These are phyloP conservation scores for Ceratocystis lukuohia DNA, from an alignment of 2,329 filamentous ascomycete genomes.

Conservation along the genomic window DNA sequence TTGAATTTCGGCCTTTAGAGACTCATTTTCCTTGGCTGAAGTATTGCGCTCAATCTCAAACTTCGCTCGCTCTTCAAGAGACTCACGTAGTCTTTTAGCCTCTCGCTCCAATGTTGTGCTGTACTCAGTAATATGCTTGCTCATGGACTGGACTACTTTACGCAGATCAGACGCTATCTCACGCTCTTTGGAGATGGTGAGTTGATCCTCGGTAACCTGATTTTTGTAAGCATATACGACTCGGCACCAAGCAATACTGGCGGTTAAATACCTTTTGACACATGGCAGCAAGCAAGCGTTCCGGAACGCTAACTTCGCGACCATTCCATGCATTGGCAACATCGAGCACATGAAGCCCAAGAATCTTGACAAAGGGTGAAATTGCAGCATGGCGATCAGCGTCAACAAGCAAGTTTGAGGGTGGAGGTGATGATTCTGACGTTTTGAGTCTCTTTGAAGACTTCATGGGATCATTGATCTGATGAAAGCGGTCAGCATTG, in stretches of 20 bases:
- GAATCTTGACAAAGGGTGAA: slow-evolving; percentile 16
- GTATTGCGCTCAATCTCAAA: slow-evolving; percentile 34
- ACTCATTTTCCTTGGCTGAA: slow-evolving; percentile 28
- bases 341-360: slow-evolving; percentile 17
- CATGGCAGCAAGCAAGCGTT: slow-evolving; percentile 16
- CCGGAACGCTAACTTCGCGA: slow-evolving; percentile 10
- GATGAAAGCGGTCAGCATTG: not conserved
- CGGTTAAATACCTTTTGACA: slow-evolving; percentile 16
- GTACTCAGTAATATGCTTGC: slow-evolving; percentile 35
- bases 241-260: not conserved
- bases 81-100: slow-evolving; percentile 35
- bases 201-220: slow-evolving; percentile 27
- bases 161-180: slow-evolving; percentile 26
- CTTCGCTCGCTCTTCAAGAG: slow-evolving; percentile 37
- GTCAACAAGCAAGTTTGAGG: slow-evolving; percentile 14
- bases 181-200: slow-evolving; percentile 30
- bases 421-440: not conserved
- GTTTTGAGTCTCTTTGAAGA: slow-evolving; percentile 16
- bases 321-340: slow-evolving; percentile 11
- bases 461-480: slow-evolving; percentile 11
- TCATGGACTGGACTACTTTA: slow-evolving; percentile 32
- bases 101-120: slow-evolving; percentile 33
- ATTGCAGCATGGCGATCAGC: slow-evolving; percentile 17
- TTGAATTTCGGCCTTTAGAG: slow-evolving; percentile 25
- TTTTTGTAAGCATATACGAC: slow-evolving; percentile 10